Evolutionary conservation across 495 filamentous ascomycete species (phyloP).

Genomic region (Pseudevernia furfuracea): DNA sequence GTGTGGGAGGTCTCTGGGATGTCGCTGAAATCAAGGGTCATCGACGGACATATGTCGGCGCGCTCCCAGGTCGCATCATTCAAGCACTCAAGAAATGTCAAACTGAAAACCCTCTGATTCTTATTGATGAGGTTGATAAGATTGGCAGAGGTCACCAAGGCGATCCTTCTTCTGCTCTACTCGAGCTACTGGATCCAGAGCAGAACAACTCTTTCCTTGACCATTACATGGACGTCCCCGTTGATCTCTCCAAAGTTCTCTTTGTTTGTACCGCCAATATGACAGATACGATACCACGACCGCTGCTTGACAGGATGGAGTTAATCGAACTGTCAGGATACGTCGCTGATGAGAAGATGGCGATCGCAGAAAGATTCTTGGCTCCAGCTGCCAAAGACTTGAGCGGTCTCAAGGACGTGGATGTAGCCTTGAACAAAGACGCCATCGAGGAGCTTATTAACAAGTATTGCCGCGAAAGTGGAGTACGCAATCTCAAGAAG

Average conservation of each 20-base stretch:
- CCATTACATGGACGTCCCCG: constrained; percentile 98
- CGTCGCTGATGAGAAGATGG: constrained; percentile 98
- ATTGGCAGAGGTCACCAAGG: constrained; percentile 93
- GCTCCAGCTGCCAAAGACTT: constrained; percentile 85
- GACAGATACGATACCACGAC: constrained; percentile 95
- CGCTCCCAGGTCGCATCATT: constrained; percentile 91
- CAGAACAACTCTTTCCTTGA: constrained; percentile 97
- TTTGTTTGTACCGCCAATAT: constrained; percentile 99
- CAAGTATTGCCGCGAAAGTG: constrained; percentile 93
- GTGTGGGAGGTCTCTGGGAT: constrained; percentile 91
- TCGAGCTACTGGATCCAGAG: constrained; percentile 93
- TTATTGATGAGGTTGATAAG: constrained; percentile 98
- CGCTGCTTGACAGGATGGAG: constrained; percentile 95
- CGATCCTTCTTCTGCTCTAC: constrained; percentile 87
- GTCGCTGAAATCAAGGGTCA: constrained; percentile 99
- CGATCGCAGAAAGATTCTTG: constrained; percentile 89
- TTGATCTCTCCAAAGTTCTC: constrained; percentile 94
- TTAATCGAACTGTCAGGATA: constrained; percentile 95
- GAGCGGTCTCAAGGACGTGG: constrained; percentile 81
- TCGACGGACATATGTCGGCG: constrained; percentile 91
- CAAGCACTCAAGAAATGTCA: constrained; percentile 99
- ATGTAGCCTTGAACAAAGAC: constrained; percentile 72
- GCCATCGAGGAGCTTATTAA: constrained; percentile 97
- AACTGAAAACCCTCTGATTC: constrained; percentile 91
- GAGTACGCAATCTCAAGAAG: constrained; percentile 97